Evolutionary conservation across 2,329 filamentous ascomycete genomes (phyloP), one percentile per base, ranked within the genome.

Genomic region (Aspergillus sp.): DNA sequence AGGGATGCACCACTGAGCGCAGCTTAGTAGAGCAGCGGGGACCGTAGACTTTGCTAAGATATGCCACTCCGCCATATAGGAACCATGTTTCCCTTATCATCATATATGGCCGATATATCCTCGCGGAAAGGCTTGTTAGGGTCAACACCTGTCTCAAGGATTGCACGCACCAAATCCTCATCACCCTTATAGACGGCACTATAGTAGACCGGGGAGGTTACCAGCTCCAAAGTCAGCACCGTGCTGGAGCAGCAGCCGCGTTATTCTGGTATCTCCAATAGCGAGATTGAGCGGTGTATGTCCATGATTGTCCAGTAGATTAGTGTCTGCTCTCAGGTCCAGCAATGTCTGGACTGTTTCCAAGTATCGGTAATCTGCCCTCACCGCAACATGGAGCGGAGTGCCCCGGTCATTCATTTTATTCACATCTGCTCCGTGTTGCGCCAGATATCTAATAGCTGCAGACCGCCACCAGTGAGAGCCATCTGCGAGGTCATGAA

Each of bases 391-490:
- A 45, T 46, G 38, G 5, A 54, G 38, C 2, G 38, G 13, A 13
- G 11, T 25, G 4, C 52, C 52, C 15, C 19, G 7, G 3, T 5
- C 38, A 30, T 54, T 19, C 22, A 34, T 13, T 23, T 52, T 54
- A 51, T 51, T 54, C 22, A 51, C 45, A 45, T 60, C 46, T 1
- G 58, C 52, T 2, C 58, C 58, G 17, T 17, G 51, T 6, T 49
- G 7, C 8, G 55, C n/a, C 13, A 60, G 25, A 41, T 63, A 57
- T 51, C 45, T 9, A 9, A 58, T 54, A n/a, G 28, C 58, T 3
- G 23, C 30, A 4, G 22, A 22, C 4, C 55, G 58, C 58, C 58
- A 55, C 51, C 54, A 47, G 22, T 50, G 52, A 43, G 63, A 65
- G 5, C 38, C 52, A 19, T 19, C 3, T 22, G 56, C 56, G 56